Evolutionary conservation across 805 yeast species (phyloP).

Genomic region (Wickerhamomyces queroliae): DNA sequence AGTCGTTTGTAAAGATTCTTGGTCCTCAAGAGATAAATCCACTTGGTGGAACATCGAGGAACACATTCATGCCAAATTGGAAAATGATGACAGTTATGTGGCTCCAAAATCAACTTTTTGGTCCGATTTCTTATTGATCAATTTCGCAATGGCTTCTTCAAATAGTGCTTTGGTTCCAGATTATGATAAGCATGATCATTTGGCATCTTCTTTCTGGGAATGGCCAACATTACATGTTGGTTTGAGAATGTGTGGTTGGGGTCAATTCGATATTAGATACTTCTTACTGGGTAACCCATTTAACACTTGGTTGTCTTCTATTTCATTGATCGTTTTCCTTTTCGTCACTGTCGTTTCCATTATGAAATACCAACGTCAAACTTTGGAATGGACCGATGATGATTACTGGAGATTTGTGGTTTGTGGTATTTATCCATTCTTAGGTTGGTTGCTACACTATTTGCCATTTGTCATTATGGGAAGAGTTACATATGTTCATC

Average conservation of each 20-base stretch:
- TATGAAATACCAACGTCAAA: constrained; percentile 69
- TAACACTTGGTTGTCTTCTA: constrained; percentile 68
- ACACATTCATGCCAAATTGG: constrained; percentile 54
- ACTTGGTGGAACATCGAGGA: constrained; percentile 87
- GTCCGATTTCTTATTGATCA: constrained; percentile 67
- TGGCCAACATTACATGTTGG: constrained; percentile 79
- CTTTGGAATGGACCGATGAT: constrained; percentile 35
- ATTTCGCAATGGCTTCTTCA: constrained; percentile 83
- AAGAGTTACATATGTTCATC: constrained; percentile 95
- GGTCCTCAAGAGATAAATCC: constrained; percentile 62
- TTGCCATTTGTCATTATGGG: constrained; percentile 91
- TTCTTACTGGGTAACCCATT: constrained; percentile 72
- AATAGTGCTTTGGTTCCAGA: constrained; percentile 81
- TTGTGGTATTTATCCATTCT: constrained; percentile 79
- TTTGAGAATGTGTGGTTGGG: constrained; percentile 73
- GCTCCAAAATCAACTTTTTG: constrained; percentile 71
- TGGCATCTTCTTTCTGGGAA: constrained; percentile 76
- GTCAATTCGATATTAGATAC: constrained; percentile 46
- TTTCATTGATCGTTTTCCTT: constrained; percentile 46
- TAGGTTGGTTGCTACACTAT: constrained; percentile 88
- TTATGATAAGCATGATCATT: constrained; percentile 61
- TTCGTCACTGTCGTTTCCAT: constrained; percentile 32
- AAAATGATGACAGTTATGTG: constrained; percentile 39
- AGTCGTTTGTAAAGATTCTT: constrained; percentile 57
- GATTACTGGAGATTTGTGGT: constrained; percentile 37